Evolutionary conservation across 805 yeast species (phyloP).

Genomic region (Teunomyces pallodes): DNA sequence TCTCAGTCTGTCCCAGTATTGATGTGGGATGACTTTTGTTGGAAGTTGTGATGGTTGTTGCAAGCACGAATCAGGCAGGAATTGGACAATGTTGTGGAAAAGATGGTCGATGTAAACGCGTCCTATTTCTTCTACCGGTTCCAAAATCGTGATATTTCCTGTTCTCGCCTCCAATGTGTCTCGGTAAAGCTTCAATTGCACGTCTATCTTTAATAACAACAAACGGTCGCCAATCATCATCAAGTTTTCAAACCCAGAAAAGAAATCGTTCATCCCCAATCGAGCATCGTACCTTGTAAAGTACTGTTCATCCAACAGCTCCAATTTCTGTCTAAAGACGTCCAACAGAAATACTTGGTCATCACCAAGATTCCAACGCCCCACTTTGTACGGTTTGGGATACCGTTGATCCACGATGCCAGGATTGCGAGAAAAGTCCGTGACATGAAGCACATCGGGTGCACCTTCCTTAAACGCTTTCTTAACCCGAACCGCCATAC

Average conservation of each 20-base stretch:
- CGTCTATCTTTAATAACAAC: conserved; percentile 6
- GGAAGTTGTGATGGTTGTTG: neutral
- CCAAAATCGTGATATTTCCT: neutral
- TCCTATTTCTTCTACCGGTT: neutral
- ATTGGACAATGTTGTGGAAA: neutral
- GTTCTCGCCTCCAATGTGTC: conserved; percentile 13
- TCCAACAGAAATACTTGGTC: conserved; percentile 15
- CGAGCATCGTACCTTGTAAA: neutral
- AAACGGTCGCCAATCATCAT: conserved; percentile 3
- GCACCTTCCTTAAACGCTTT: neutral
- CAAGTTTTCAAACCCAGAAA: conserved; percentile 1
- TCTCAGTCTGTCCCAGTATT: neutral
- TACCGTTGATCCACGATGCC: neutral
- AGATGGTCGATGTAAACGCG: neutral
- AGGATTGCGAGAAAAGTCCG: conserved; percentile 4
- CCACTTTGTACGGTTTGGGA: neutral
- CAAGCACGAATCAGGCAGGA: conserved; percentile 4
- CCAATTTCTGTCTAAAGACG: conserved; percentile 10
- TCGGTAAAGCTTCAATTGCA: conserved; percentile 10
- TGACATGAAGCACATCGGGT: conserved; percentile 6
- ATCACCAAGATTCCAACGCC: neutral
- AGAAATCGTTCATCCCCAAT: conserved; percentile 1
- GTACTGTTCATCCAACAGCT: conserved; percentile 6
- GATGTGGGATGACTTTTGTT: neutral
- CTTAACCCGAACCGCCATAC: conserved; percentile 2